Base-by-base conservation (phyloP, 1,139 yeast genomes). In the Arxiozyma telluris region DNA sequence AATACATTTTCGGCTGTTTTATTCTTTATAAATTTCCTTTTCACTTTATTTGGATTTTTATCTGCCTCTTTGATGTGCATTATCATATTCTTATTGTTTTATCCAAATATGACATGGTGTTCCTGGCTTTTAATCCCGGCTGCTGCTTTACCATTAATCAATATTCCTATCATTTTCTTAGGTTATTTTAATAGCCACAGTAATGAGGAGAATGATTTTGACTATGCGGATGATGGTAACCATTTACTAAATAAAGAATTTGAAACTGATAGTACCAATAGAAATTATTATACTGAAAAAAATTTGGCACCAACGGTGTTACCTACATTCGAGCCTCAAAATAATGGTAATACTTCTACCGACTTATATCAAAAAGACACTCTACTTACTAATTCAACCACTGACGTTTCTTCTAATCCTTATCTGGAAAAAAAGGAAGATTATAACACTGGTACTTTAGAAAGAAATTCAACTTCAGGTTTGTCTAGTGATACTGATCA, bases 71-170 rank as follows among this genome's bases (percentile, higher is more conserved):
- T 84, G 41, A 70, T 78, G 21, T 78, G 86, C 55, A 68, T 85
- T 9, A 76, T 82, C 23, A 75, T 76, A 8, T 74, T 84, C 25
- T 62, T 86, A 53, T 71, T 81, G 21, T 85, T 82, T 65, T 76
- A 76, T 59, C 93, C 93, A 4, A 74, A 82, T 60, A 73, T 83
- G 44, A 73, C 76, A 12, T 85, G 90, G 90, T 75, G 82, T 45
- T 78, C 84, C 6, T 85, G 91, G 91, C 69, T 83, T 41, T 72
- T 83, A 55, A 74, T 85, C 42, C 89, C 86, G 1, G 76, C 87
- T 2, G 84, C 87, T 1, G 85, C 77, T 1, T 70, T 82, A 48
- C 74, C 76, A 50, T 66, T 85, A 55, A 56, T 75, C 1, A 78
- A 82, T 54, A 64, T 83, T 23, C 75, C 74, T 30, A 53, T 72